Evolutionary conservation across 129 eudicot genomes (phyloP).

Genomic region (Tagetes patula): DNA sequence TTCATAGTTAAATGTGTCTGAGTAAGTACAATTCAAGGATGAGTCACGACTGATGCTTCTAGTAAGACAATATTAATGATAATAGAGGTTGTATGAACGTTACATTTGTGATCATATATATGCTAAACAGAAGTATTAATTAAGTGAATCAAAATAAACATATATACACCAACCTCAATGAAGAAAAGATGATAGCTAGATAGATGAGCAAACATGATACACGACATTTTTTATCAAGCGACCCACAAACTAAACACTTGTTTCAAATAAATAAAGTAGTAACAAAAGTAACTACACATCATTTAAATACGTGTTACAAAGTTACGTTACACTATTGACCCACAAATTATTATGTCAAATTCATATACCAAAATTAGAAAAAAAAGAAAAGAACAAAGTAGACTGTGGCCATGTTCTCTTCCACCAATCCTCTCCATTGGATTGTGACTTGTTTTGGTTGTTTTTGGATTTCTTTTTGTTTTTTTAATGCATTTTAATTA

Average conservation of each 20-base stretch:
- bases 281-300: background rate
- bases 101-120: no score
- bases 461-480: slow-evolving; percentile 23
- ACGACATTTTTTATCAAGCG: background rate
- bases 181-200: no score
- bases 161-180: no score
- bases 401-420: slow-evolving; percentile 34
- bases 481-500: slow-evolving; percentile 16
- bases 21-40: no score
- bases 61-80: no score
- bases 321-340: background rate
- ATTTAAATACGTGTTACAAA: background rate
- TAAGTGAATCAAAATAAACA: no score
- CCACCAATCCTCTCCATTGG: slow-evolving; percentile 18
- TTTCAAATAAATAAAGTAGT: background rate
- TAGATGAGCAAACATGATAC: no score
- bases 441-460: slow-evolving; percentile 31
- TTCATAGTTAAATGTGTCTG: no score
- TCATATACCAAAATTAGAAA: background rate
- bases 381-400: background rate
- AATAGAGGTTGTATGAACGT: no score
- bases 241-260: background rate
- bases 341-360: background rate
- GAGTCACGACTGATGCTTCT: no score
- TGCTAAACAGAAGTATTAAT: no score